Conservation (phyloP, 176 grass and related monocot genomes). For the Musa itinerans region DNA sequence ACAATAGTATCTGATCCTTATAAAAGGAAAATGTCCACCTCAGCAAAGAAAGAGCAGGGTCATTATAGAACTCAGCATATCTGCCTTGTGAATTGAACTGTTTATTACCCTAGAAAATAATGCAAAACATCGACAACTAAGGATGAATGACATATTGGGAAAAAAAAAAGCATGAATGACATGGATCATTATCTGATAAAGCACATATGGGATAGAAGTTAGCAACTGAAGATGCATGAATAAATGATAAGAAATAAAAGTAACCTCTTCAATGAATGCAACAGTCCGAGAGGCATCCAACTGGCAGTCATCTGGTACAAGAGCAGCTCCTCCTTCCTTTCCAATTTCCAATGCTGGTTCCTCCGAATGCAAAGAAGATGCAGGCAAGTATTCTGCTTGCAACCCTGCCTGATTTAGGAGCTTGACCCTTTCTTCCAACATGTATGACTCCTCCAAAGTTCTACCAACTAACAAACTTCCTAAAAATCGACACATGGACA, state of each 20-base stretch:
- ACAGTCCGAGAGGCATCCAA: slow-evolving; percentile 67
- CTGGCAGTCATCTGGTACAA: slow-evolving; percentile 67
- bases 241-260: not conserved
- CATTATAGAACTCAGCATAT: slow-evolving; percentile 77
- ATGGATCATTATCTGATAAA: not conserved
- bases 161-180: not conserved
- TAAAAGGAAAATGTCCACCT: slow-evolving; percentile 39
- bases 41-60: slow-evolving; percentile 66
- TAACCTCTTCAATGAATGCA: slow-evolving; percentile 85
- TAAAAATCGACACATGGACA: not conserved
- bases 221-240: not conserved
- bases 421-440: slow-evolving; percentile 52
- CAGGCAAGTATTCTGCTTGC: slow-evolving; percentile 50
- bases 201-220: not conserved
- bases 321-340: slow-evolving; percentile 57
- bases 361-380: slow-evolving; percentile 34
- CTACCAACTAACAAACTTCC: slow-evolving; percentile 87
- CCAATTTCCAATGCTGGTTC: slow-evolving; percentile 61
- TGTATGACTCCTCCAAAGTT: slow-evolving; percentile 40
- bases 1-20: slow-evolving; percentile 11
- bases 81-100: slow-evolving; percentile 57
- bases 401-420: slow-evolving; percentile 55
- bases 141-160: not conserved
- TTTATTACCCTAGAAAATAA: slow-evolving; percentile 52
- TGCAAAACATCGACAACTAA: not conserved